These are phyloP conservation scores for Cladosporium sp. DNA, from an alignment of 2,329 filamentous ascomycete genomes.

Conservation along the genomic window DNA sequence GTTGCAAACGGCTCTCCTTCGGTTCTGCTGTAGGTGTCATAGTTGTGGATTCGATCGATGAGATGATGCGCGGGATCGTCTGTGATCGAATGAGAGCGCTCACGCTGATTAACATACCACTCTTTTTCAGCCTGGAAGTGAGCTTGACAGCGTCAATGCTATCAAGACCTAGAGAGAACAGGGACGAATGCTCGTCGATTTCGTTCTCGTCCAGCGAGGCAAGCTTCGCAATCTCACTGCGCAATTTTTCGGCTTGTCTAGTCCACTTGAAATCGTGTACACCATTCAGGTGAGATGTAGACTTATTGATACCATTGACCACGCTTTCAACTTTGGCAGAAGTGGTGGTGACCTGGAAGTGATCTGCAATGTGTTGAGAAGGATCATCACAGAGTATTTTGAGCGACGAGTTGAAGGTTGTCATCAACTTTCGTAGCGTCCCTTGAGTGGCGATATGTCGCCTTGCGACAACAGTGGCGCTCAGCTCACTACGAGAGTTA, in stretches of 20 bases:
- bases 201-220: slow-evolving; percentile 49
- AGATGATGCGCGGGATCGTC: slow-evolving; percentile 60
- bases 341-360: slow-evolving; percentile 4
- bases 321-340: no score
- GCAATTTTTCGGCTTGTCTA: slow-evolving; percentile 49
- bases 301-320: neutral
- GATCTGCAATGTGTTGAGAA: slow-evolving; percentile 16
- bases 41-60: slow-evolving; percentile 7
- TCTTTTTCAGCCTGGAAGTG: slow-evolving; percentile 63
- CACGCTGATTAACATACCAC: slow-evolving; percentile 60
- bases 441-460: slow-evolving; percentile 36
- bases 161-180: slow-evolving; percentile 82
- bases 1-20: neutral
- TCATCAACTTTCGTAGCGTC: slow-evolving; percentile 38
- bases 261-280: slow-evolving; percentile 56
- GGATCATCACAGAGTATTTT: slow-evolving; percentile 33
- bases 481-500: slow-evolving; percentile 44
- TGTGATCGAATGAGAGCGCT: slow-evolving; percentile 71
- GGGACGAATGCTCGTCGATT: slow-evolving; percentile 57
- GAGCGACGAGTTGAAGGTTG: slow-evolving; percentile 40
- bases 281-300: slow-evolving; percentile 19
- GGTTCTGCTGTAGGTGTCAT: slow-evolving; percentile 13
- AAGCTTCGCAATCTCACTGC: slow-evolving; percentile 60
- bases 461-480: slow-evolving; percentile 58
- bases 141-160: slow-evolving; percentile 90